Conservation (phyloP, 495 filamentous ascomycete species). For the Lepraria neglecta region DNA sequence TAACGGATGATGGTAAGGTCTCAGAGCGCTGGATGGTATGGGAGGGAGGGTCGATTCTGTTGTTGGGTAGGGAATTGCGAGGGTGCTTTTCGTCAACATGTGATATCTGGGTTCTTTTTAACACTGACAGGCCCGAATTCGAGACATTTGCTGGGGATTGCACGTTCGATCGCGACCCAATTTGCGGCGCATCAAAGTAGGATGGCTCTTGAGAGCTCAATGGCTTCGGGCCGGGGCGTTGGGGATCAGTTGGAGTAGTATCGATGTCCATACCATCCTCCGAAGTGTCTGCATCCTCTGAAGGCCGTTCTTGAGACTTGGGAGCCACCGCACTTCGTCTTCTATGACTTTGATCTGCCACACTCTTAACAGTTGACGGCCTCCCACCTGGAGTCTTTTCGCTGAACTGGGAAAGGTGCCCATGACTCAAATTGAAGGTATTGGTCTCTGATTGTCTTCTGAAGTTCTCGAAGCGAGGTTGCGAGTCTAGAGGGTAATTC, state of each 20-base stretch:
- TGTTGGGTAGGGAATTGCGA: conserved; percentile 43
- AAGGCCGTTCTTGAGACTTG: conserved; percentile 25
- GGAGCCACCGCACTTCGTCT: conserved; percentile 24
- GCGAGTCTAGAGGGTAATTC: conserved; percentile 61
- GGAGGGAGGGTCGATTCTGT: conserved; percentile 27
- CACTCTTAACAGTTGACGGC: conserved; percentile 27
- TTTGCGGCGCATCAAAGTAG: conserved; percentile 35
- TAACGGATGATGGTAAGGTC: conserved; percentile 47
- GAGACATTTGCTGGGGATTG: conserved; percentile 39
- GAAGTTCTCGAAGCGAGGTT: conserved; percentile 73
- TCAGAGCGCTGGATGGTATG: conserved; percentile 44
- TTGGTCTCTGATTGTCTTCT: conserved; percentile 60
- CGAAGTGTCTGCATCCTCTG: conserved; percentile 10
- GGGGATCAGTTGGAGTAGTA: conserved; percentile 15
- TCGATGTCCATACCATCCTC: conserved; percentile 21
- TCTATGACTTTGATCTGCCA: conserved; percentile 15
- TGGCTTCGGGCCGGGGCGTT: conserved; percentile 23
- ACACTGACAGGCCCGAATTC: conserved; percentile 24
- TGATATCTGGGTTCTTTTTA: conserved; percentile 30
- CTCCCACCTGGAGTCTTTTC: conserved; percentile 29
- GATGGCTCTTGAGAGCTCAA: conserved; percentile 26
- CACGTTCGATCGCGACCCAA: conserved; percentile 8
- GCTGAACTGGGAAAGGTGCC: conserved; percentile 39
- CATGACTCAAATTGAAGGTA: conserved; percentile 47
- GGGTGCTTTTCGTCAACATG: conserved; percentile 45